Conservation (phyloP, 768 basidiomycete species). For the Termitomyces sp. region DNA sequence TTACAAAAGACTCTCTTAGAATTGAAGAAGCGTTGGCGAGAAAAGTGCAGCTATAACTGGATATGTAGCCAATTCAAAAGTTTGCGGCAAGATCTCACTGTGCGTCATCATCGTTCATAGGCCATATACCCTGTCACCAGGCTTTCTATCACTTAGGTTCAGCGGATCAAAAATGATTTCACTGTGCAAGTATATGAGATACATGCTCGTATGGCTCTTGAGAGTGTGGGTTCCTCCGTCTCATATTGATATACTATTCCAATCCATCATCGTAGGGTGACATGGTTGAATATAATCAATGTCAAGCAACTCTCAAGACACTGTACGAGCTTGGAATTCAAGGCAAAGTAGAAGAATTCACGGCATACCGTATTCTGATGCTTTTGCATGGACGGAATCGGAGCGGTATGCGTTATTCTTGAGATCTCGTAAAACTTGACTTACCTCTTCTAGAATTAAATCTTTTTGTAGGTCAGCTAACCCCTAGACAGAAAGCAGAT, state of each 20-base stretch:
- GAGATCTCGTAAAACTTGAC: neutral
- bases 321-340: constrained; percentile 92
- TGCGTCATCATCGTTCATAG: constrained; percentile 36
- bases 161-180: constrained; percentile 98
- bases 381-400: constrained; percentile 90
- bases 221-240: constrained; percentile 49
- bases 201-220: constrained; percentile 94
- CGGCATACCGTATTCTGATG: constrained; percentile 96
- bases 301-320: constrained; percentile 83
- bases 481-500: constrained; percentile 80
- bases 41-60: constrained; percentile 74
- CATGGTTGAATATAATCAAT: constrained; percentile 98
- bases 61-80: constrained; percentile 99
- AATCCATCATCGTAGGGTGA: constrained; percentile 55
- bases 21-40: constrained; percentile 84
- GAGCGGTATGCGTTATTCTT: constrained; percentile 55
- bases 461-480: constrained; percentile 96
- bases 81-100: constrained; percentile 94
- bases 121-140: constrained; percentile 18
- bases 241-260: constrained; percentile 1
- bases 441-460: constrained; percentile 67
- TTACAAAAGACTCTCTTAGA: constrained; percentile 81
- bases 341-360: constrained; percentile 92
- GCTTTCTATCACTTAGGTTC: constrained; percentile 57
- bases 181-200: constrained; percentile 98